These are phyloP conservation scores for Canna indica DNA, from an alignment of 176 grass and related monocot species.

Conservation along the genomic window DNA sequence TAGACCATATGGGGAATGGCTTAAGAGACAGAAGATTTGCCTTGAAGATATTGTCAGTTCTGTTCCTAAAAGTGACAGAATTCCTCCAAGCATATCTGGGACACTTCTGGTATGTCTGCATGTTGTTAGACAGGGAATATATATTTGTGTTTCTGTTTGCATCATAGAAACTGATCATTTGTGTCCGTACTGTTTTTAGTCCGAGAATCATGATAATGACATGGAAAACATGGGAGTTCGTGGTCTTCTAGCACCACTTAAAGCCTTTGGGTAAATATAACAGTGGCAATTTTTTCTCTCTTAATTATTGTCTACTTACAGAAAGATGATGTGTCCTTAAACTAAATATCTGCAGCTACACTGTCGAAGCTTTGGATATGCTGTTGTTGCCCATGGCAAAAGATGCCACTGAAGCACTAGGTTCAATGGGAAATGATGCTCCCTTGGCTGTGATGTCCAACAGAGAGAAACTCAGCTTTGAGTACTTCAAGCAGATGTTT, in stretches of 20 bases:
- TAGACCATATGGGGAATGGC: conserved; percentile 78
- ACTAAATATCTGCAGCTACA: conserved; percentile 51
- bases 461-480: conserved; percentile 86
- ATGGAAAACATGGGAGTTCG: conserved; percentile 40
- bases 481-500: conserved; percentile 99
- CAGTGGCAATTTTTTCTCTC: not conserved
- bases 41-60: conserved; percentile 69
- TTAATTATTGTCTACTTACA: not conserved
- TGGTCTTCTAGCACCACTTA: conserved; percentile 71
- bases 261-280: conserved; percentile 81
- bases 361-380: conserved; percentile 89
- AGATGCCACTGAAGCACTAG: conserved; percentile 65
- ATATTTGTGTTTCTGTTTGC: not conserved
- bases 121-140: not conserved
- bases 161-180: conserved; percentile 1
- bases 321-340: conserved; percentile 15
- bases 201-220: conserved; percentile 28
- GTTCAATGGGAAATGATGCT: conserved; percentile 96
- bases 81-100: conserved; percentile 46
- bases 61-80: conserved; percentile 53
- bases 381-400: conserved; percentile 88
- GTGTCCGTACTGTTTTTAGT: conserved; percentile 21
- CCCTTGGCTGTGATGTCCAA: conserved; percentile 96
- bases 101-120: conserved; percentile 45
- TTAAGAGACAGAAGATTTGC: conserved; percentile 63